Conservation (phyloP, 75 land plant genomes). For the Sequoiadendron giganteum region DNA sequence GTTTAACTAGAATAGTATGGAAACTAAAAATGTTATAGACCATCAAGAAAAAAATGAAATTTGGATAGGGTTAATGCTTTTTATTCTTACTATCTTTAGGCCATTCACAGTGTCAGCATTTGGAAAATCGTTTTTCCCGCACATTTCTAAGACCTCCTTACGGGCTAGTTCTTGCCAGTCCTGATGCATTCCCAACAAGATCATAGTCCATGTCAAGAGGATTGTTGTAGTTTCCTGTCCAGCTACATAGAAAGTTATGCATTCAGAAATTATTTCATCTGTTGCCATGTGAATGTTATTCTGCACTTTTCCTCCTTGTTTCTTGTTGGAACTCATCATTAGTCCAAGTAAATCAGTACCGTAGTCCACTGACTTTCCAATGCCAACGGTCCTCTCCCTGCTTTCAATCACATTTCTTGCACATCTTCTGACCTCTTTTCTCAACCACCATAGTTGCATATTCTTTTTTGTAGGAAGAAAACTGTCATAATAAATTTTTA, state of each 20-base stretch:
- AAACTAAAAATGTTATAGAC: background rate
- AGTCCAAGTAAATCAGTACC: slow-evolving; percentile 44
- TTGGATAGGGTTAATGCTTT: background rate
- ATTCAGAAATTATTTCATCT: slow-evolving; percentile 52
- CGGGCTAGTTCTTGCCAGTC: slow-evolving; percentile 54
- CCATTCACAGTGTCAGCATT: slow-evolving; percentile 27
- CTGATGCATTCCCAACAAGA: slow-evolving; percentile 35
- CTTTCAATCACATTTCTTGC: slow-evolving; percentile 24
- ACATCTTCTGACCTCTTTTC: slow-evolving; percentile 12
- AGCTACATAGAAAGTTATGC: slow-evolving; percentile 44
- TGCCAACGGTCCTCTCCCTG: slow-evolving; percentile 19
- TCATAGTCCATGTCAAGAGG: slow-evolving; percentile 37
- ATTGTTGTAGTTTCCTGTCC: slow-evolving; percentile 51
- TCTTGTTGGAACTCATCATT: slow-evolving; percentile 28
- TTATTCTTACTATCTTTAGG: slow-evolving; percentile 38
- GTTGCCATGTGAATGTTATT: slow-evolving; percentile 18
- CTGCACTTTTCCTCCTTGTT: slow-evolving; percentile 14
- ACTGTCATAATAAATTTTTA: slow-evolving; percentile 3
- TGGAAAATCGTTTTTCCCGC: slow-evolving; percentile 21
- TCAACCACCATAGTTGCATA: slow-evolving; percentile 14
- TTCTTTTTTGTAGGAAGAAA: slow-evolving; percentile 42
- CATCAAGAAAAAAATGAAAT: background rate
- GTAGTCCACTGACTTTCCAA: slow-evolving; percentile 6
- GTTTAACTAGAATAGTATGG: background rate
- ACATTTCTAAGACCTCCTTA: slow-evolving; percentile 36